Percentiles rank a stretch among this genome's conserved stretches.
Evolutionary conservation across 371 early-diverging fungal species (phyloP).

Genomic region (Conidiobolus incongruus): DNA sequence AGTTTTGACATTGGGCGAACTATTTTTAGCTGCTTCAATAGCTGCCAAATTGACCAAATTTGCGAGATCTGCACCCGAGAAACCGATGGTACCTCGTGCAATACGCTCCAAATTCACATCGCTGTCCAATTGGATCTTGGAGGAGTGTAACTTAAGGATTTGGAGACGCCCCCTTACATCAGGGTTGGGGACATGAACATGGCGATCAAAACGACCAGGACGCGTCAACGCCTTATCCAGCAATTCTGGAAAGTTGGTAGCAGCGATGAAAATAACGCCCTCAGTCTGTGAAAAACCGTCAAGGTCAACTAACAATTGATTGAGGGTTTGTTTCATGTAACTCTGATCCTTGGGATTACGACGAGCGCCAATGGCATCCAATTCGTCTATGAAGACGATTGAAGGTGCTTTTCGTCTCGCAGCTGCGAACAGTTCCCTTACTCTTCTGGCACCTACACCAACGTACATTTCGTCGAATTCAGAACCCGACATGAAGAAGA

Average conservation of each 20-base stretch:
- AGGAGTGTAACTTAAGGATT: constrained; percentile 78
- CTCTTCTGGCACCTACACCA: constrained; percentile 88
- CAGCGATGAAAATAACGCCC: constrained; percentile 93
- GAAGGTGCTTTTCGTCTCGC: constrained; percentile 91
- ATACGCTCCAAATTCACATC: constrained; percentile 61
- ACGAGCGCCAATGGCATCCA: constrained; percentile 96
- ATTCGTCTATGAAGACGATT: constrained; percentile 99
- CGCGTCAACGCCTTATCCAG: constrained; percentile 92
- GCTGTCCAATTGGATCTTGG: constrained; percentile 29
- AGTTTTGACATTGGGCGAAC: constrained; percentile 35
- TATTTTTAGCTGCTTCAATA: constrained; percentile 71
- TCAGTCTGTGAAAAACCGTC: constrained; percentile 88
- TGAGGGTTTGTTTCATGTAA: constrained; percentile 88
- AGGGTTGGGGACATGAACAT: constrained; percentile 87
- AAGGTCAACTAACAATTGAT: constrained; percentile 87
- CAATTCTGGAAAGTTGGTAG: constrained; percentile 97
- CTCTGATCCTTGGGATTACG: constrained; percentile 82
- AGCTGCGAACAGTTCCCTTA: constrained; percentile 63
- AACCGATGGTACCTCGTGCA: constrained; percentile 93
- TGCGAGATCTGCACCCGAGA: constrained; percentile 92
- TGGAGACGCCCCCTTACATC: constrained; percentile 88
- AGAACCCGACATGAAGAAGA: constrained; percentile 91
- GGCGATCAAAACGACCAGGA: constrained; percentile 95
- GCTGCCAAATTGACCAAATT: constrained; percentile 92
- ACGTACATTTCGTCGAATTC: constrained; percentile 98